These are phyloP conservation scores for Coprinopsis strossmayeri DNA, from an alignment of 768 basidiomycete species.

Conservation along the genomic window DNA sequence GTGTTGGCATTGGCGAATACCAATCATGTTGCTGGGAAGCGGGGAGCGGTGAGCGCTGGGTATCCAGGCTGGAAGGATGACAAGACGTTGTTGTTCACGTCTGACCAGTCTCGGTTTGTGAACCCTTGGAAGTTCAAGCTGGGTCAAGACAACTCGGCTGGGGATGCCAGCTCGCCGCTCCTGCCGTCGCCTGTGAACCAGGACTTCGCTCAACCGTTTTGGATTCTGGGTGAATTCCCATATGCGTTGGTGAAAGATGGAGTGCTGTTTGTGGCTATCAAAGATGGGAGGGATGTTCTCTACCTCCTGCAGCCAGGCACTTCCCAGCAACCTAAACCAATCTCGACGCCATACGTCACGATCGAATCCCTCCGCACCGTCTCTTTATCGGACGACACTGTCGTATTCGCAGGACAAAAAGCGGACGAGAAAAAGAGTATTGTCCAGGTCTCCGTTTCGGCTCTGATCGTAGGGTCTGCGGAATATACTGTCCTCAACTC, in stretches of 20 bases:
- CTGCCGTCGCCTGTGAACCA: constrained; percentile 29
- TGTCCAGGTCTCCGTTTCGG: constrained; percentile 24
- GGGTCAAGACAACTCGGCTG: constrained; percentile 20
- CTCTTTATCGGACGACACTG: constrained; percentile 18
- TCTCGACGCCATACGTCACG: constrained; percentile 37
- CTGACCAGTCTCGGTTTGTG: constrained; percentile 58
- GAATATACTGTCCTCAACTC: too few species aligned
- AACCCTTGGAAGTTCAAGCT: constrained; percentile 58
- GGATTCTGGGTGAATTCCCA: constrained; percentile 43
- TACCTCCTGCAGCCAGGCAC: too few species aligned
- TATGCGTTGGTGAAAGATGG: constrained; percentile 36
- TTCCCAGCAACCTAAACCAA: too few species aligned
- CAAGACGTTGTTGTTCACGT: constrained; percentile 54
- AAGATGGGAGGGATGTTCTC: constrained; percentile 34
- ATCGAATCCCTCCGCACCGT: too few species aligned
- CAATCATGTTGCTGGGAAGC: constrained; percentile 45
- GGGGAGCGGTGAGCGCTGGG: constrained; percentile 39
- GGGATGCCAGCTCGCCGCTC: background rate
- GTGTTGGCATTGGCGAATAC: constrained; percentile 30
- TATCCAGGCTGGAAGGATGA: constrained; percentile 58
- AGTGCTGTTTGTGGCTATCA: constrained; percentile 31
- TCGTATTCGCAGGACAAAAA: constrained; percentile 40
- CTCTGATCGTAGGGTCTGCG: too few species aligned
- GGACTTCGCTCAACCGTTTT: constrained; percentile 55
- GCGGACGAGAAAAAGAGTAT: constrained; percentile 31